These are phyloP conservation scores for Ballota nigra DNA, from an alignment of 257 asterid species.

Conservation along the genomic window DNA sequence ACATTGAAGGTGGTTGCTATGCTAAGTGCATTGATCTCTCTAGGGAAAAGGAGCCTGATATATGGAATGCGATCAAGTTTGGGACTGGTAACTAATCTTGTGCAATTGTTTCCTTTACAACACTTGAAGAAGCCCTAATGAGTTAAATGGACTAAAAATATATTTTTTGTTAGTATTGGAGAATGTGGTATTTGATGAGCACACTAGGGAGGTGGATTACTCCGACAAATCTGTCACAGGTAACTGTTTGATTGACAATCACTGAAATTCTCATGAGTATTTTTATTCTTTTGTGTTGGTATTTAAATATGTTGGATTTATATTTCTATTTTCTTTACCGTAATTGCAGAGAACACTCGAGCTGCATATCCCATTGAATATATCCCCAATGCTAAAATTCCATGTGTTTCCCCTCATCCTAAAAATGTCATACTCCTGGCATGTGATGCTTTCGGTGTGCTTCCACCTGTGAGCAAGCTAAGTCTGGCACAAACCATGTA, in stretches of 20 bases:
- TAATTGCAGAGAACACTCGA: conserved; percentile 77
- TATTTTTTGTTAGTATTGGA: conserved; percentile 59
- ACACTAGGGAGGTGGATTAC: conserved; percentile 85
- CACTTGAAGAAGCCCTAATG: too few relatives aligned
- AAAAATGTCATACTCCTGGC: conserved; percentile 89
- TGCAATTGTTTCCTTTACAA: not conserved
- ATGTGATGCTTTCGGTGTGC: conserved; percentile 97
- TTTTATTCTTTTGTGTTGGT: too few relatives aligned
- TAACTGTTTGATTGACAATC: conserved; percentile 5
- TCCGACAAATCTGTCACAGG: conserved; percentile 93
- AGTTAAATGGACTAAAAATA: not conserved
- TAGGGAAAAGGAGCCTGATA: conserved; percentile 94
- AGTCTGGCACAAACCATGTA: conserved; percentile 92
- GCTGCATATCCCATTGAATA: conserved; percentile 98
- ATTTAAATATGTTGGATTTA: not conserved
- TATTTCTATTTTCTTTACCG: not conserved
- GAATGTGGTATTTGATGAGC: conserved; percentile 95
- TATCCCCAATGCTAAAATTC: conserved; percentile 91
- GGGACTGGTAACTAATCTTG: conserved; percentile 66
- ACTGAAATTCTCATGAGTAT: not conserved
- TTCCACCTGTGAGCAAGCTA: conserved; percentile 98
- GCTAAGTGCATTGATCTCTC: conserved; percentile 95
- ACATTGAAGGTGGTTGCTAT: conserved; percentile 98
- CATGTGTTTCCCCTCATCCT: conserved; percentile 93
- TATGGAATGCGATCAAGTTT: conserved; percentile 96